These are phyloP conservation scores for Hanseniaspora pseudoguilliermondii DNA, from an alignment of 805 yeast genomes.

Conservation along the genomic window DNA sequence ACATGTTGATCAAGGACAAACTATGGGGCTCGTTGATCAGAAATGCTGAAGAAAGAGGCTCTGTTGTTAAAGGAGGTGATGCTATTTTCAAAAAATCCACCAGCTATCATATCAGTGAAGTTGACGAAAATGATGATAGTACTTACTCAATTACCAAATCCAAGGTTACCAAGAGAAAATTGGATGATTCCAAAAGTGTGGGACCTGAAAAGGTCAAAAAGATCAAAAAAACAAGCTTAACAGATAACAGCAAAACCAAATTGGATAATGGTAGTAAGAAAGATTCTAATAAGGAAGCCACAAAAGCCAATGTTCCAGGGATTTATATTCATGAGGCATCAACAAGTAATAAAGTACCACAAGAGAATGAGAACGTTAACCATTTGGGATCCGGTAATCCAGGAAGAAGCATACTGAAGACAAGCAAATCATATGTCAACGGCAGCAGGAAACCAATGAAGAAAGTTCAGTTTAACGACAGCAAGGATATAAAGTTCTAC, in stretches of 20 bases:
- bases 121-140: neutral
- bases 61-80: conserved; percentile 16
- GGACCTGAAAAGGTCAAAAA: neutral
- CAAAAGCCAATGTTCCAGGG: neutral
- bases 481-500: neutral
- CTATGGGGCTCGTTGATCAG: conserved; percentile 62
- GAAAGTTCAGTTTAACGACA: conserved; percentile 2
- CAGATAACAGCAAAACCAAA: neutral
- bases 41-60: conserved; percentile 46
- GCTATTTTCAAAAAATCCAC: neutral
- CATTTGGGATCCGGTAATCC: neutral
- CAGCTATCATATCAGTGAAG: neutral
- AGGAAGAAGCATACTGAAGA: conserved; percentile 3
- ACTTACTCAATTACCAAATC: neutral
- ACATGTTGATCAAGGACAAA: conserved; percentile 48
- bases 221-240: neutral
- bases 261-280: neutral
- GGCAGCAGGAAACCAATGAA: neutral
- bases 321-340: conserved; percentile 4
- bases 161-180: neutral
- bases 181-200: neutral
- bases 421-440: neutral
- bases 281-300: neutral
- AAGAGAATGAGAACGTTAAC: neutral
- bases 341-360: neutral